Conservation (phyloP, 192 early-diverging fungal species). For the Pilaira anomala region DNA sequence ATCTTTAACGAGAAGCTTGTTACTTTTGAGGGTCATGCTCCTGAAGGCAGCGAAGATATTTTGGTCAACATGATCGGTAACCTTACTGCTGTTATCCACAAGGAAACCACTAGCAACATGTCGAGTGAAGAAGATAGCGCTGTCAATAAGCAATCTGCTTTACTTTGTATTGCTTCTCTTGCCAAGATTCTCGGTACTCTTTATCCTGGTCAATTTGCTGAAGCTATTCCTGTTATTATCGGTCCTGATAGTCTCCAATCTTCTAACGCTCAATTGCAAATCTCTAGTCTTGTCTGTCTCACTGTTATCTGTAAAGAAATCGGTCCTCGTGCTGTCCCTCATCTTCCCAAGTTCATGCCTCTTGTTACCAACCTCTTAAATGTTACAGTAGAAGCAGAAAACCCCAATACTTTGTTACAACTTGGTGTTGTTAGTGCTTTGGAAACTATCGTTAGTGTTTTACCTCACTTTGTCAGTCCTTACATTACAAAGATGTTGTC, state of each 20-base stretch:
- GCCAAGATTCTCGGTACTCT: conserved; percentile 59
- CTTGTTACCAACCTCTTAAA: conserved; percentile 58
- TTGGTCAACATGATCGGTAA: conserved; percentile 52
- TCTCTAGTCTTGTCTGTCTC: conserved; percentile 57
- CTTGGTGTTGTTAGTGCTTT: conserved; percentile 53
- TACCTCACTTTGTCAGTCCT: conserved; percentile 77
- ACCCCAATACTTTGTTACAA: conserved; percentile 47
- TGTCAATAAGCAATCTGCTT: conserved; percentile 71
- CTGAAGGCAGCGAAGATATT: conserved; percentile 39
- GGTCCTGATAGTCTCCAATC: conserved; percentile 41
- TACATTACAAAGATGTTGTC: conserved; percentile 62
- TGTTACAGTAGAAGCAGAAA: conserved; percentile 41
- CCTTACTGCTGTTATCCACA: conserved; percentile 43
- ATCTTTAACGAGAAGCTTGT: conserved; percentile 61
- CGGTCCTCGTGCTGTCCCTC: conserved; percentile 73
- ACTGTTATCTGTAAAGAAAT: conserved; percentile 61
- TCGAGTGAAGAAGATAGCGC: conserved; percentile 39
- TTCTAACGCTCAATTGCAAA: conserved; percentile 41
- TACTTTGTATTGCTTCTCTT: conserved; percentile 77
- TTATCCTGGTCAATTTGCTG: conserved; percentile 60
- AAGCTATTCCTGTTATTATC: conserved; percentile 51
- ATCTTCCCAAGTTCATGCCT: conserved; percentile 83
- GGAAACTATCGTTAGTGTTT: conserved; percentile 52
- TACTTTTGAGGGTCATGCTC: conserved; percentile 38
- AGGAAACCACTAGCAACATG: conserved; percentile 37